Base-by-base conservation (phyloP, 1,284 basidiomycete species). In the Coniferiporia weirii region DNA sequence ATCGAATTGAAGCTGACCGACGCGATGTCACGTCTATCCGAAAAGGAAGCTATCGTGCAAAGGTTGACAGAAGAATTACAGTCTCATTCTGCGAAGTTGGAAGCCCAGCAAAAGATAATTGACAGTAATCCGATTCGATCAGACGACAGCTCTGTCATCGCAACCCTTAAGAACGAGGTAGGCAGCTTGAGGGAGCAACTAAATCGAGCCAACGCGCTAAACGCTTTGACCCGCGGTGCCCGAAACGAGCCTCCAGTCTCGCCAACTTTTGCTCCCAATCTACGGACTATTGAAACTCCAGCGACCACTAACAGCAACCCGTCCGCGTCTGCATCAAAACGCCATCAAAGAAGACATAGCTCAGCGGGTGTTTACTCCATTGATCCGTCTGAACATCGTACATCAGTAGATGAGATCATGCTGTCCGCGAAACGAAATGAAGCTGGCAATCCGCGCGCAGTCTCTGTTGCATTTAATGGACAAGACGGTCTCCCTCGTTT, bases 131-230 rank as follows among this genome's bases (percentile, higher is more conserved):
- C 89, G 19, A 70, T 74, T 40, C 83, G 86, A 64, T 79, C 83
- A 12, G 93, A 95, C 65, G 93, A 96, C 69, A 85, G 78, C 59
- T 89, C 89, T 9, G 89, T 95, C 32, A 93, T 98, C 61, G 78
- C 86, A 63, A 88, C 89, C 0, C 83, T 99, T 68, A 93, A 97
- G 72, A 90, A 84, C 66, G 97, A 99, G 77, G 87, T 99, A 63
- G 87, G 89, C 71, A 87, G 77, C 64, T 78, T 99, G 54, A 91
- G 94, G 61, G 97, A 99, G 71, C 96, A 99, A 71, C 85, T 99
- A 64, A 95, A 95, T 68, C 85, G 97, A 34, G 89, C 95, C 19
- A 94, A 94, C 68, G 93, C 96, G 4, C 80, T 95, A 65, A 93
- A 92, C 66, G 81, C 84, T 15, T 79, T 95, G 54, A 95, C 91